phyloP scores from a whole-genome alignment of 1,284 basidiomycete genomes.

The Paramarasmius palmivorus region DNA sequence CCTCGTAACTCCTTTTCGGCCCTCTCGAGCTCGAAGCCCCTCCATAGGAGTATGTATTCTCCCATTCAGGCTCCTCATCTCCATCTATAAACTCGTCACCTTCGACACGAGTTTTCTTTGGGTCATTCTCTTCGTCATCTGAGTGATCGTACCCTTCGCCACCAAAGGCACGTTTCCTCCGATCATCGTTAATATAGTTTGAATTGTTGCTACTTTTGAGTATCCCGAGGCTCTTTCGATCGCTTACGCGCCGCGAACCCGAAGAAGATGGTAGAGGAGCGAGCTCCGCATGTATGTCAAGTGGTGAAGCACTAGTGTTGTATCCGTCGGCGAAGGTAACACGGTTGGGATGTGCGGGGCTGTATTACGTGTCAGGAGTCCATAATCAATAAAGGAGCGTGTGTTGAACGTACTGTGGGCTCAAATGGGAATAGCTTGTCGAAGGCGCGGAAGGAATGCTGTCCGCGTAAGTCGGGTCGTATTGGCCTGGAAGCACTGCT shows the following conservation, averaged over 20 bases:
- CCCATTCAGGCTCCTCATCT: slow-evolving; percentile 46
- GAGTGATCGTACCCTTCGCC: slow-evolving; percentile 35
- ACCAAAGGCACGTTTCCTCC: slow-evolving; percentile 30
- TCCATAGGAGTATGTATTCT: slow-evolving; percentile 25
- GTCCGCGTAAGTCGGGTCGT: slow-evolving; percentile 1
- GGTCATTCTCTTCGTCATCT: slow-evolving; percentile 39
- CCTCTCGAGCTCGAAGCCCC: slow-evolving; percentile 32
- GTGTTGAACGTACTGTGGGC: slow-evolving; percentile 2
- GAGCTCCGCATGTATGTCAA: slow-evolving; percentile 13
- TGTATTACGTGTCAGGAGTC: neutral
- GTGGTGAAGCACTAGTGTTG: slow-evolving; percentile 30
- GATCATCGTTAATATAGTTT: slow-evolving; percentile 23
- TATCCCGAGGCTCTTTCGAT: slow-evolving; percentile 22
- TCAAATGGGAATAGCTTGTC: too few species aligned
- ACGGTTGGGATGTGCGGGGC: slow-evolving; percentile 10
- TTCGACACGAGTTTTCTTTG: slow-evolving; percentile 53
- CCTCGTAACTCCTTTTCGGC: slow-evolving; percentile 47
- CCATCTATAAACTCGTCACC: slow-evolving; percentile 44
- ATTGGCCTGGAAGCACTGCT: slow-evolving; percentile 6
- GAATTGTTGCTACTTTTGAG: slow-evolving; percentile 26
- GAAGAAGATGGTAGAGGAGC: neutral
- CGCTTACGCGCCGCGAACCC: slow-evolving; percentile 23
- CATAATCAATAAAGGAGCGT: too few species aligned
- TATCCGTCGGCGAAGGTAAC: slow-evolving; percentile 32
- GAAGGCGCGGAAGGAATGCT: slow-evolving; percentile 8